Percentiles rank a stretch among this genome's conserved stretches.
phyloP scores from a whole-genome alignment of 2,329 filamentous ascomycete genomes.

The Diplocarpon rosae region DNA sequence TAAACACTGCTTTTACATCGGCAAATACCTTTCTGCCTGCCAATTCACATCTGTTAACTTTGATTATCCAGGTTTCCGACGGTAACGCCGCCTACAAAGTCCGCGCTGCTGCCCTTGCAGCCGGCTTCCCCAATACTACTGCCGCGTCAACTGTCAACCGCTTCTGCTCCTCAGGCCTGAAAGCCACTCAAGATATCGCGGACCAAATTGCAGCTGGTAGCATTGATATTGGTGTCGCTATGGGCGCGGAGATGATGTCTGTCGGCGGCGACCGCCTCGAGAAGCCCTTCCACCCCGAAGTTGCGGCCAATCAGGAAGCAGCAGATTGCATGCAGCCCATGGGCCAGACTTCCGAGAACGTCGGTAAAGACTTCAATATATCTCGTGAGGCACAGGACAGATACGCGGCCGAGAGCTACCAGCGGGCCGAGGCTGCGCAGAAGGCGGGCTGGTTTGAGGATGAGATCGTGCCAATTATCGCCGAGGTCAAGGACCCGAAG shows the following conservation, averaged over 20 bases:
- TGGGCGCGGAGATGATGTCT: slow-evolving; percentile 87
- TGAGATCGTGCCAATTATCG: slow-evolving; percentile 83
- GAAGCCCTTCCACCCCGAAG: slow-evolving; percentile 64
- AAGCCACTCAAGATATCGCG: slow-evolving; percentile 90
- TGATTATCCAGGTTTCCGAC: slow-evolving; percentile 57
- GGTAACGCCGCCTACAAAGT: slow-evolving; percentile 81
- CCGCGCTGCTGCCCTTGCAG: slow-evolving; percentile 78
- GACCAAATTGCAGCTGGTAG: slow-evolving; percentile 69
- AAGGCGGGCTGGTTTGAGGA: slow-evolving; percentile 87
- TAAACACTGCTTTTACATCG: too few species aligned
- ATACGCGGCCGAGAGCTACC: slow-evolving; percentile 80
- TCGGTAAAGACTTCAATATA: slow-evolving; percentile 82
- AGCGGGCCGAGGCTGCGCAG: slow-evolving; percentile 78
- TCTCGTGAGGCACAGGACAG: slow-evolving; percentile 69
- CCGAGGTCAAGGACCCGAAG: slow-evolving; percentile 73
- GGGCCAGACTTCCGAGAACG: slow-evolving; percentile 97
- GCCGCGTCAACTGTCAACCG: slow-evolving; percentile 77
- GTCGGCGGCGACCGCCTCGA: slow-evolving; percentile 58
- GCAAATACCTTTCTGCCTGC: slow-evolving; percentile 6
- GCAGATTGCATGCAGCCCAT: slow-evolving; percentile 86
- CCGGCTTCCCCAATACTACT: slow-evolving; percentile 86
- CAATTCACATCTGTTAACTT: not conserved
- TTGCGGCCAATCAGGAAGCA: slow-evolving; percentile 66
- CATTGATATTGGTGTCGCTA: slow-evolving; percentile 79
- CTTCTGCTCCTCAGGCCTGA: slow-evolving; percentile 94